These are phyloP conservation scores for Backusella westeae DNA, from an alignment of 192 early-diverging fungal genomes.

Conservation along the genomic window DNA sequence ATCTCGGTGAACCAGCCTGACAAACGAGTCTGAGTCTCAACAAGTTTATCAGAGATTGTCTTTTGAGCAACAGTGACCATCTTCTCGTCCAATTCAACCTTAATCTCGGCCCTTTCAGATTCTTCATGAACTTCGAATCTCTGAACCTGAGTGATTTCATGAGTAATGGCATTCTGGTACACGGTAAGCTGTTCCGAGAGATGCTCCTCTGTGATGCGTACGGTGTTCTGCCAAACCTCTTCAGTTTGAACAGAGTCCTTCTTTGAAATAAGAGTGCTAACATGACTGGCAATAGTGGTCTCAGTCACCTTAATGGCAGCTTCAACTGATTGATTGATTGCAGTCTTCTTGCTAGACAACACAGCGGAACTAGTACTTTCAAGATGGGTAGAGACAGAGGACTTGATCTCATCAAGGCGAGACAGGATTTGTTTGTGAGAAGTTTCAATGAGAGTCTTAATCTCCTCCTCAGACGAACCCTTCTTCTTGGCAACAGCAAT, in stretches of 20 bases:
- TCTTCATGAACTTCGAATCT: neutral
- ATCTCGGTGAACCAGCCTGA: slow-evolving; percentile 6
- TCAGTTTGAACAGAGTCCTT: neutral
- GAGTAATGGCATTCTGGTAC: slow-evolving; percentile 12
- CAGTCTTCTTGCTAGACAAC: neutral
- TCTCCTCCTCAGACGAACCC: slow-evolving; percentile 22
- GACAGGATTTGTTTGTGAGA: slow-evolving; percentile 2
- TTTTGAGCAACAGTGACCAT: slow-evolving; percentile 11
- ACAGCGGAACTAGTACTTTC: slow-evolving; percentile 12
- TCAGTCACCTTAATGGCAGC: slow-evolving; percentile 12
- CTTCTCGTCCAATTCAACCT: slow-evolving; percentile 10
- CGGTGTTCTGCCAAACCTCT: slow-evolving; percentile 4
- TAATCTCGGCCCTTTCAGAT: neutral
- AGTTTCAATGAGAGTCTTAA: neutral
- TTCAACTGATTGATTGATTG: slow-evolving; percentile 14
- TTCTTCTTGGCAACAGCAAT: slow-evolving; percentile 12
- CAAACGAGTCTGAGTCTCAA: slow-evolving; percentile 12
- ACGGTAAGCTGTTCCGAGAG: slow-evolving; percentile 1
- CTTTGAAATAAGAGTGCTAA: slow-evolving; percentile 3
- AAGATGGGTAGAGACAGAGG: slow-evolving; percentile 13
- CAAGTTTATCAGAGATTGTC: neutral
- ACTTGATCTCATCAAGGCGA: neutral
- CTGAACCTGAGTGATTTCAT: slow-evolving; percentile 13
- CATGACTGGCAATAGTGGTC: neutral
- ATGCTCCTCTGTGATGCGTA: neutral